phyloP scores from a whole-genome alignment of 768 basidiomycete genomes.

The Boletus speciosus region DNA sequence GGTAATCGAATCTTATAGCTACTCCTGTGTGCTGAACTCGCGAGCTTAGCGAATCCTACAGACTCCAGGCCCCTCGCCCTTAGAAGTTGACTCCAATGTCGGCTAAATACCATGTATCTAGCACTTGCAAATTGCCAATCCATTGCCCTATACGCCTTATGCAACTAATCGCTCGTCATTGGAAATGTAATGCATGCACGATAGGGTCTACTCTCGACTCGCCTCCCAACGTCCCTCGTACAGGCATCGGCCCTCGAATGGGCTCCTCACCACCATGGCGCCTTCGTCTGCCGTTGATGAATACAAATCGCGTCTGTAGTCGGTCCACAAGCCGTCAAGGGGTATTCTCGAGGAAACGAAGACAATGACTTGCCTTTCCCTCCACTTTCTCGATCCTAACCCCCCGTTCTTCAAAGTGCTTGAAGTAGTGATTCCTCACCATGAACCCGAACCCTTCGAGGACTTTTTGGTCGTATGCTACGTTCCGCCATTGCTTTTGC shows the following conservation, averaged over 20 bases:
- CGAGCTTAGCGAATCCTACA: neutral
- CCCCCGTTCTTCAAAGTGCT: slow-evolving; percentile 21
- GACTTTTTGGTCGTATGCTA: slow-evolving; percentile 29
- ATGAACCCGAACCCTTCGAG: slow-evolving; percentile 23
- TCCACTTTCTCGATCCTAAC: slow-evolving; percentile 13
- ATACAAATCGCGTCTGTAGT: slow-evolving; percentile 14
- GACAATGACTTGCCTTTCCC: slow-evolving; percentile 16
- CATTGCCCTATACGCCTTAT: neutral
- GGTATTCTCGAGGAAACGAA: neutral
- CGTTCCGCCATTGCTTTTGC: slow-evolving; percentile 35
- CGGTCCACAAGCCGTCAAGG: neutral
- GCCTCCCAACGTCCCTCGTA: slow-evolving; percentile 21
- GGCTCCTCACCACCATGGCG: neutral
- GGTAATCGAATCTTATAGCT: neutral
- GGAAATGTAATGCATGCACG: slow-evolving; percentile 16
- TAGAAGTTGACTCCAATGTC: neutral
- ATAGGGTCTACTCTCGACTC: slow-evolving; percentile 25
- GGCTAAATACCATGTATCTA: neutral
- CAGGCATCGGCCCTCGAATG: slow-evolving; percentile 23
- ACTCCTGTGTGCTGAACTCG: neutral
- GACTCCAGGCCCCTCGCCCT: neutral
- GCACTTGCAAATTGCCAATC: neutral
- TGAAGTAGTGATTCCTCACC: slow-evolving; percentile 26
- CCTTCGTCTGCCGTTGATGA: slow-evolving; percentile 4
- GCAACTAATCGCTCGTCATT: neutral